phyloP scores from a whole-genome alignment of 441 rosid species.

The Francoa sonchifolia region DNA sequence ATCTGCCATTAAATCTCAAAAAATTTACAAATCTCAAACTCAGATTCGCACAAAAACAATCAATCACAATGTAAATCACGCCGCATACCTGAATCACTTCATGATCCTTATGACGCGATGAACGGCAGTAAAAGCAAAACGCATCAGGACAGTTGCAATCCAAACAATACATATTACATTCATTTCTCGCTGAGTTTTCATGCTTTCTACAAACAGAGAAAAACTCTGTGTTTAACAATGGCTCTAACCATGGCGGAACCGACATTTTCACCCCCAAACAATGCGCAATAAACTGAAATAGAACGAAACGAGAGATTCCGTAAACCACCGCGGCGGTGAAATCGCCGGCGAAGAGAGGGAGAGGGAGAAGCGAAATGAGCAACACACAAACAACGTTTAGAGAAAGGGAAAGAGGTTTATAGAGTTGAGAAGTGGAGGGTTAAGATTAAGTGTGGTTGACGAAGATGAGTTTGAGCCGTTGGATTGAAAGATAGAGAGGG shows the following conservation, averaged over 20 bases:
- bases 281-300: background rate
- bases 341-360: too few relatives aligned
- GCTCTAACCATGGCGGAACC: conserved; percentile 69
- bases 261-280: conserved; percentile 21
- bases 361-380: too few relatives aligned
- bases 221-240: conserved; percentile 42
- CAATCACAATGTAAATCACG: background rate
- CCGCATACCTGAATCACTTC: conserved; percentile 46
- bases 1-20: conserved; percentile 46
- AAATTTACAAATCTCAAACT: background rate
- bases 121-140: conserved; percentile 75
- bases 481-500: too few relatives aligned
- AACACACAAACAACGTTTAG: too few relatives aligned
- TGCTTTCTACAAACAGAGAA: conserved; percentile 54
- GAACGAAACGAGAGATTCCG: too few relatives aligned
- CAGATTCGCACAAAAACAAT: background rate
- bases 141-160: conserved; percentile 51
- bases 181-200: conserved; percentile 40
- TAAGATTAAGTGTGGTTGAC: too few relatives aligned
- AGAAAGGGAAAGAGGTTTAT: too few relatives aligned
- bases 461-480: too few relatives aligned
- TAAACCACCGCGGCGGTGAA: too few relatives aligned
- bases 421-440: too few relatives aligned
- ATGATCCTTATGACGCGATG: conserved; percentile 62
- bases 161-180: conserved; percentile 77